phyloP scores from a whole-genome alignment of 139 green algal genomes.

The Chlamydomonas schloesseri region DNA sequence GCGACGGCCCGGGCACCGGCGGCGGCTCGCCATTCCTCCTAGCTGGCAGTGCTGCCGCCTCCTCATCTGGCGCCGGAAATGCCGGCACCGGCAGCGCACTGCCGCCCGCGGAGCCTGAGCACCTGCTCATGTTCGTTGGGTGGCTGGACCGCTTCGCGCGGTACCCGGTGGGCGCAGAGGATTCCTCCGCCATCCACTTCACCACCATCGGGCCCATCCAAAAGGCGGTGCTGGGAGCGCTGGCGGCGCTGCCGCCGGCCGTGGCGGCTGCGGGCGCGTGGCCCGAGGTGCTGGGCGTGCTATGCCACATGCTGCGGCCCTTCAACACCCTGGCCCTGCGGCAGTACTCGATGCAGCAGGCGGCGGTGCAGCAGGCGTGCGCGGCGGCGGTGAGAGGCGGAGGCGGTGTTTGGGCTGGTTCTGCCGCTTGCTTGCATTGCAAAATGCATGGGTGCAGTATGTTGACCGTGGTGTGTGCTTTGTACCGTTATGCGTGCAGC shows the following conservation, averaged over 20 bases:
- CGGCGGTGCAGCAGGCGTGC: constrained; percentile 13
- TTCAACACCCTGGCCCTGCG: constrained; percentile 46
- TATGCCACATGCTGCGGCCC: constrained; percentile 63
- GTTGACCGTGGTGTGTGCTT: too few relatives aligned
- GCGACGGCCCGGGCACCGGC: too few relatives aligned
- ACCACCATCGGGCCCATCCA: constrained; percentile 80
- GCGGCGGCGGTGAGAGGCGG: neutral
- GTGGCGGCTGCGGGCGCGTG: constrained; percentile 31
- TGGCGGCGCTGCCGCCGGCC: constrained; percentile 66
- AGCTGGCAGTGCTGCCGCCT: too few relatives aligned
- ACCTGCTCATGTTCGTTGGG: constrained; percentile 58
- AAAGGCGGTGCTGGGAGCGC: constrained; percentile 73
- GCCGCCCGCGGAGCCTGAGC: neutral
- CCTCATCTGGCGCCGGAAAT: too few relatives aligned
- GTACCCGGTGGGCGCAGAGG: constrained; percentile 74
- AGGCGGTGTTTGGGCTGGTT: too few relatives aligned
- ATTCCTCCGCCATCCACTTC: constrained; percentile 52
- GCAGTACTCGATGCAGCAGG: constrained; percentile 8
- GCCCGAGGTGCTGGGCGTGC: constrained; percentile 52
- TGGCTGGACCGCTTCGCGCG: constrained; percentile 78
- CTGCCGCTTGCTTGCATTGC: too few relatives aligned
- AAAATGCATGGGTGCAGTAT: too few relatives aligned
- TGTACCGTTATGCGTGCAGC: too few relatives aligned
- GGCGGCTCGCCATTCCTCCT: too few relatives aligned
- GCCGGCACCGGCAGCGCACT: too few relatives aligned